phyloP scores from a whole-genome alignment of 805 yeast genomes.

The Candida adriatica region DNA sequence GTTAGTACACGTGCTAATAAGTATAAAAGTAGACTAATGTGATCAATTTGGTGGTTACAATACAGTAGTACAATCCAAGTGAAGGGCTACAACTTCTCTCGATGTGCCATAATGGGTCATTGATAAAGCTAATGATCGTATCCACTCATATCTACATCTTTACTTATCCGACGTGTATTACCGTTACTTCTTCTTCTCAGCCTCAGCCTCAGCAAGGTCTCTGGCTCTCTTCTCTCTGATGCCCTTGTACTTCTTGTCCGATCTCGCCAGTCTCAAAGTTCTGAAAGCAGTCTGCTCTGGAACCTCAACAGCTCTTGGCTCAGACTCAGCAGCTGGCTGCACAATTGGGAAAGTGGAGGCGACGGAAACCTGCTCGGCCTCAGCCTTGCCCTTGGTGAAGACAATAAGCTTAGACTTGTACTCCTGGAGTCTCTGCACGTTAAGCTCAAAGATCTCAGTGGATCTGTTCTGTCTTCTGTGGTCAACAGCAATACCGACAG shows the following conservation, averaged over 20 bases:
- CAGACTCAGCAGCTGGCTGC: conserved; percentile 65
- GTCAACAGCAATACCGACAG: conserved; percentile 98
- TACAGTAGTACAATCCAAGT: too few relatives aligned
- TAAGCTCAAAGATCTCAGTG: conserved; percentile 88
- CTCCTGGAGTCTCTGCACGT: conserved; percentile 94
- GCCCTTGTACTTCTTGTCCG: conserved; percentile 91
- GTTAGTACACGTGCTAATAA: neutral
- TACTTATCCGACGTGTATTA: too few relatives aligned
- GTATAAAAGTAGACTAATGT: neutral
- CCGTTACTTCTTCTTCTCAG: conserved; percentile 97
- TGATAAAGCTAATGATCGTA: too few relatives aligned
- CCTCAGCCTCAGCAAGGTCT: conserved; percentile 98
- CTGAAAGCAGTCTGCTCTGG: conserved; percentile 77
- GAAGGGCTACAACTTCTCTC: too few relatives aligned
- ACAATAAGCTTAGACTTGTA: conserved; percentile 93
- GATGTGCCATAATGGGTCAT: too few relatives aligned
- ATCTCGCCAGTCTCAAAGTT: conserved; percentile 93
- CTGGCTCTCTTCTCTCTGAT: conserved; percentile 95
- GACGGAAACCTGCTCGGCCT: conserved; percentile 67
- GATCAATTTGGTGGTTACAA: neutral
- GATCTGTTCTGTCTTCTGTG: conserved; percentile 99
- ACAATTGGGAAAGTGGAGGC: conserved; percentile 88
- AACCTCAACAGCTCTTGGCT: conserved; percentile 78
- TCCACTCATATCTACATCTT: too few relatives aligned
- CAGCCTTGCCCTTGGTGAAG: conserved; percentile 87